Evolutionary conservation across 2,329 filamentous ascomycete species (phyloP).

Genomic region (Aureobasidium sp.): DNA sequence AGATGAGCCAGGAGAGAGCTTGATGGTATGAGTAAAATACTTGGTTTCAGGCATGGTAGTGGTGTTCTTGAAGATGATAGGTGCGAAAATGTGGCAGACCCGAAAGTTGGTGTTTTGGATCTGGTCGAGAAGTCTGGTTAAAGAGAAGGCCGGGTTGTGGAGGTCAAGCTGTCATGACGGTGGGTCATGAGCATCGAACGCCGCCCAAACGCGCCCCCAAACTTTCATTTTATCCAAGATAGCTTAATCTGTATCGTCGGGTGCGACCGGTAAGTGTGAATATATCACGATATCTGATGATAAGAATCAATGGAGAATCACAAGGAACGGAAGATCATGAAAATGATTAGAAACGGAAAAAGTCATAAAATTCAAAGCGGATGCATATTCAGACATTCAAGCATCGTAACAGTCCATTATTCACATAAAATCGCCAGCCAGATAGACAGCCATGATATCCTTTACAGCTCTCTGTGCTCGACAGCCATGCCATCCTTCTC

Average conservation of each 20-base stretch:
- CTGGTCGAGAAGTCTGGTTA: not conserved
- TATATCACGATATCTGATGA: not conserved
- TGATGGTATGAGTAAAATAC: constrained; percentile 20
- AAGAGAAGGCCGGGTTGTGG: not conserved
- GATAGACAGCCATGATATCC: not conserved
- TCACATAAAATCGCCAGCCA: not conserved
- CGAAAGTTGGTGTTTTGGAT: not conserved
- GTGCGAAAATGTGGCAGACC: not conserved
- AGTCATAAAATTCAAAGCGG: constrained; percentile 1
- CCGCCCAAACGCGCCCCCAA: not conserved
- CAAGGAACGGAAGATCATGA: not conserved
- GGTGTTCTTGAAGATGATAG: not conserved
- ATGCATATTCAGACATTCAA: not conserved
- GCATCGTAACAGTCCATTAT: not conserved
- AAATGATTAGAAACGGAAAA: not conserved
- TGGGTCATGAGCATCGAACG: not conserved
- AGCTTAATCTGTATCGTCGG: not conserved
- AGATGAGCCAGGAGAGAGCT: constrained; percentile 18
- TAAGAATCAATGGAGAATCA: not conserved
- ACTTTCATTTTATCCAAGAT: not conserved
- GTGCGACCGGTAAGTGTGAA: not conserved
- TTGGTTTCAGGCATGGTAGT: constrained; percentile 18
- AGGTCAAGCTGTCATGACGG: not conserved
- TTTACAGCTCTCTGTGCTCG: constrained; percentile 20
- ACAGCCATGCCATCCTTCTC: constrained; percentile 14